Evolutionary conservation across 1,284 basidiomycete species (phyloP), one percentile per base, ranked within the genome.

Genomic region (Crepidotus sp.): DNA sequence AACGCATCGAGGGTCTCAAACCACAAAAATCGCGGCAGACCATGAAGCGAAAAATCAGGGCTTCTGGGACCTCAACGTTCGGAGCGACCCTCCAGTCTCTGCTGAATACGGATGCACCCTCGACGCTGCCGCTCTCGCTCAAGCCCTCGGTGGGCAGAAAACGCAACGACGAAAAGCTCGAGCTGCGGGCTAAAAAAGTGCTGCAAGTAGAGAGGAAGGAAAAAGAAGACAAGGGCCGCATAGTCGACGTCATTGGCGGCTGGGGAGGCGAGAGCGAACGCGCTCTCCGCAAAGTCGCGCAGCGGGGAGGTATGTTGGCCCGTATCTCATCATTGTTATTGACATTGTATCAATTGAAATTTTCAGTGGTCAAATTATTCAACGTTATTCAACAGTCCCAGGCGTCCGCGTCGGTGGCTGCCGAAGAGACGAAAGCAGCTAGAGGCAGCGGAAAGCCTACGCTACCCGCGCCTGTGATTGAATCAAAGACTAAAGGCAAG

Each of bases 371-470:
- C 9, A 80, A 83, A 55, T 65, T 89, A 10, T 89, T 89, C 66
- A 89, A 89, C 56, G 77, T 74, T 2, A 83, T 89, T 40, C 86
- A 88, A 53, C 82, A 86, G 54, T 77, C 84, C 8, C 85, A 89
- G 55, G 62, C 69, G 6, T 71, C 71, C 5, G 67, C 73, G 1
- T 60, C 68, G 13, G 69, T 60, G 6, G 70, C 69, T 14, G 70
- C 68, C 18, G 76, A 79, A 57, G 71, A 77, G 46, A 57, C 69
- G 39, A 85, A 82, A 60, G 64, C 71, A 11, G 59, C 66, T 15
- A 69, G 80, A 55, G 86, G 86, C 3, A 70, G 75, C 9, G 84
- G 85, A 24, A 88, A 83, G 55, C 77, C 83, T 24, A 76, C 75
- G 1, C 58, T 88, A 34, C 71, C 80, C 33, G 77, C 83, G 7